These are phyloP conservation scores for Solanum dulcamara DNA, from an alignment of 257 asterid species.

Conservation along the genomic window DNA sequence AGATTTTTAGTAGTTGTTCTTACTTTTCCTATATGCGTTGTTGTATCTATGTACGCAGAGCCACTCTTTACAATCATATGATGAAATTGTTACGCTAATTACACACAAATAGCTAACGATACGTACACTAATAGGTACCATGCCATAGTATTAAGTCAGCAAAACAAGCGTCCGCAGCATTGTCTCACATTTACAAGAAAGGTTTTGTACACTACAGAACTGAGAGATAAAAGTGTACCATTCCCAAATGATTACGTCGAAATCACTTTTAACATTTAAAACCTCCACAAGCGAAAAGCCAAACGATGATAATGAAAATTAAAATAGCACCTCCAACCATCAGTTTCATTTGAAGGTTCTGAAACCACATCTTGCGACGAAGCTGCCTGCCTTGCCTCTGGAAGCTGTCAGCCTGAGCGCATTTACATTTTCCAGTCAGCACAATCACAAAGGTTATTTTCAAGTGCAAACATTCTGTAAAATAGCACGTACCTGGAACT, in stretches of 20 bases:
- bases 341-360: conserved; percentile 75
- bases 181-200: conserved; percentile 13
- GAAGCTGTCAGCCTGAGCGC: conserved; percentile 84
- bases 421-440: neutral
- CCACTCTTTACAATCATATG: neutral
- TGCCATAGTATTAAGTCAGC: neutral
- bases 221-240: neutral
- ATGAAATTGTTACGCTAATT: neutral
- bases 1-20: neutral
- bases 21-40: neutral
- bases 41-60: neutral
- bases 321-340: conserved; percentile 59
- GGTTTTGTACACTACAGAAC: neutral
- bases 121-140: neutral
- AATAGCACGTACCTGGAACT: conserved; percentile 62
- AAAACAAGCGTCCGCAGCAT: neutral
- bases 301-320: conserved; percentile 36
- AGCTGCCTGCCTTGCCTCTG: conserved; percentile 95
- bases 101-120: neutral
- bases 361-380: conserved; percentile 93
- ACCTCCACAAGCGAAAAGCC: conserved; percentile 57
- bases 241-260: neutral
- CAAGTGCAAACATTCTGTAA: neutral
- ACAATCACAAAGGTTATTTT: neutral
- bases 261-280: conserved; percentile 14